Conservation (phyloP, 1,284 basidiomycete species). For the Leccinum laetum region DNA sequence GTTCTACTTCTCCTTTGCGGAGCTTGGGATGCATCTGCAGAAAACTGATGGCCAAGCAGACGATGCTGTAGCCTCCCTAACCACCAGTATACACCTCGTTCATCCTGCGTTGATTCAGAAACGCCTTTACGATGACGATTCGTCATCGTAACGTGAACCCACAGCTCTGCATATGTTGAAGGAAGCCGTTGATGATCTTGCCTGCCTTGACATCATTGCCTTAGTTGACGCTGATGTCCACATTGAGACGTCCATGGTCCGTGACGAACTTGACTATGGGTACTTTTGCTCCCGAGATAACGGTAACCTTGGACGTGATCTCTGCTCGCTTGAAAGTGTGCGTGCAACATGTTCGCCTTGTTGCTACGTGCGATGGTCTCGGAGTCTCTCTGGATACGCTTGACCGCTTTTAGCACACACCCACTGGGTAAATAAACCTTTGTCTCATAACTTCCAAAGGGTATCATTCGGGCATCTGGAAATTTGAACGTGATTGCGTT, state of each 20-base stretch:
- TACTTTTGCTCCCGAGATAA: conserved; percentile 90
- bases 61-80: no score
- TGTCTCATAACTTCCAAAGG: no score
- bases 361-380: conserved; percentile 62
- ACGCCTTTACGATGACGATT: no score
- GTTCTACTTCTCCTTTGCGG: no score
- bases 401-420: conserved; percentile 45
- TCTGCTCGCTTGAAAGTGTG: conserved; percentile 57
- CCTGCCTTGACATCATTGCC: conserved; percentile 77
- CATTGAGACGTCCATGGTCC: conserved; percentile 72
- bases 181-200: conserved; percentile 79
- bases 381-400: conserved; percentile 57
- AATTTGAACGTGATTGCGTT: conserved; percentile 66
- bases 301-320: conserved; percentile 70
- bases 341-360: conserved; percentile 58
- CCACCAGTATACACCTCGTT: no score
- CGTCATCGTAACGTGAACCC: no score
- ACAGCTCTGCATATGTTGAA: not conserved
- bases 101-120: no score
- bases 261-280: conserved; percentile 95
- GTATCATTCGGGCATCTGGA: conserved; percentile 46
- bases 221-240: conserved; percentile 82
- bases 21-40: no score
- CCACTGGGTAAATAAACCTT: conserved; percentile 38
- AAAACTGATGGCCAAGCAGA: no score